Percentiles rank a stretch among this genome's conserved stretches.
Conservation (phyloP, 2,329 filamentous ascomycete species). For the Leptographium galeiforme region DNA sequence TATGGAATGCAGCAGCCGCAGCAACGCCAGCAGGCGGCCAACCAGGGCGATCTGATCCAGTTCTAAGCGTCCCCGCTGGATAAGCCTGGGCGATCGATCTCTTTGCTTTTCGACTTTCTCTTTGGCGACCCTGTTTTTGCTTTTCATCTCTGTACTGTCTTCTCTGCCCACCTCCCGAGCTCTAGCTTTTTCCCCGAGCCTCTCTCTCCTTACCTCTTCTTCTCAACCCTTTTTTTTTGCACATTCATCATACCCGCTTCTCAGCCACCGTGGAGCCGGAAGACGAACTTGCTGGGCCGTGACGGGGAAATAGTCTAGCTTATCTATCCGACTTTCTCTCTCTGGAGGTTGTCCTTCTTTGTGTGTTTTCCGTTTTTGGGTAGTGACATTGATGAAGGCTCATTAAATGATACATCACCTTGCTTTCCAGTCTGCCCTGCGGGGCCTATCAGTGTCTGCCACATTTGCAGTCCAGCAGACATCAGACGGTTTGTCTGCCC, state of each 20-base stretch:
- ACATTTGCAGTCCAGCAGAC: no score
- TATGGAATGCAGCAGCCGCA: conserved; percentile 43
- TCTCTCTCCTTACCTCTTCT: not conserved
- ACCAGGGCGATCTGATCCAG: conserved; percentile 42
- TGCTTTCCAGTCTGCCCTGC: not conserved
- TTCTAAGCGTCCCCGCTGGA: conserved; percentile 27
- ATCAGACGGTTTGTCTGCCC: no score
- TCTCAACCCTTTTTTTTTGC: not conserved
- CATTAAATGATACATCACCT: not conserved
- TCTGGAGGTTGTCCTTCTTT: not conserved
- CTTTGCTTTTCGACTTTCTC: not conserved
- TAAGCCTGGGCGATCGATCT: no score
- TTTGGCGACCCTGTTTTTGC: not conserved
- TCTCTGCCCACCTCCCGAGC: not conserved
- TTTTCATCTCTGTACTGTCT: not conserved
- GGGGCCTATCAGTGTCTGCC: no score
- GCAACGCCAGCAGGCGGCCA: conserved; percentile 32
- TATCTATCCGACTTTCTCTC: not conserved
- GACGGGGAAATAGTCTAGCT: not conserved
- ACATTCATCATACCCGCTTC: conserved; percentile 1
- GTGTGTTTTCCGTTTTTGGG: not conserved
- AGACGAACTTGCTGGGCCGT: conserved; percentile 3
- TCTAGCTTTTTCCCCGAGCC: not conserved
- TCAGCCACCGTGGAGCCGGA: not conserved
- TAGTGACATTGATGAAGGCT: not conserved